Conservation (phyloP, 768 basidiomycete species). For the Rossbeevera mucosa region DNA sequence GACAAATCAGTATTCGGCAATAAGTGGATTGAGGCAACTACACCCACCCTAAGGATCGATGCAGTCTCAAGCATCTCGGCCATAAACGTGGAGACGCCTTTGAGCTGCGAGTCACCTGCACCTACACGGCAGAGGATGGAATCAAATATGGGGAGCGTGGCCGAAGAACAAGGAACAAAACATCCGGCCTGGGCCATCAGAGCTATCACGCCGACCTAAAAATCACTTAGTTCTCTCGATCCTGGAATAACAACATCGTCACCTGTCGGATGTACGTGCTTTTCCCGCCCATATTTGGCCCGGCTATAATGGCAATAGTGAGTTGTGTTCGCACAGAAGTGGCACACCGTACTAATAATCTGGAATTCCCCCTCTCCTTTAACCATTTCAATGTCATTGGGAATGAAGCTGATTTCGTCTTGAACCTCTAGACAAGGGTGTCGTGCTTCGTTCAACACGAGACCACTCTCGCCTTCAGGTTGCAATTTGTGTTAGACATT, state of each 20-base stretch:
- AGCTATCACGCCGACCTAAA: conserved; percentile 86
- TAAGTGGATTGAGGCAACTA: not conserved
- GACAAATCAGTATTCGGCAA: not conserved
- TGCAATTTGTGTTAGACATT: not conserved
- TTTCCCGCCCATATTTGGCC: conserved; percentile 99
- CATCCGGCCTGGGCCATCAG: conserved; percentile 95
- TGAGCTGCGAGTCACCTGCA: conserved; percentile 95
- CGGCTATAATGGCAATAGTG: conserved; percentile 46
- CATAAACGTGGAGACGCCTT: conserved; percentile 99
- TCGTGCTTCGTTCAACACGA: conserved; percentile 79
- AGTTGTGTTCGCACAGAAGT: not conserved
- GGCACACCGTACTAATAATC: conserved; percentile 69
- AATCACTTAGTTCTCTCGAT: not conserved
- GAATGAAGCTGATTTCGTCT: conserved; percentile 91
- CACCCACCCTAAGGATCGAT: conserved; percentile 76
- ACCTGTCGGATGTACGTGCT: conserved; percentile 95
- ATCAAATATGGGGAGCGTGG: conserved; percentile 88
- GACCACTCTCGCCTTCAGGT: conserved; percentile 64
- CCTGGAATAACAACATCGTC: not conserved
- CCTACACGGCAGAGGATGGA: conserved; percentile 94
- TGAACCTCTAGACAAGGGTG: conserved; percentile 97
- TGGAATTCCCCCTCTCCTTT: conserved; percentile 93
- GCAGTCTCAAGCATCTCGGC: conserved; percentile 99
- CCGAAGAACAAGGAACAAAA: conserved; percentile 90
- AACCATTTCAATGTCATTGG: conserved; percentile 93